Conservation (phyloP, 495 filamentous ascomycete species). For the Talaromyces nanjingensis region DNA sequence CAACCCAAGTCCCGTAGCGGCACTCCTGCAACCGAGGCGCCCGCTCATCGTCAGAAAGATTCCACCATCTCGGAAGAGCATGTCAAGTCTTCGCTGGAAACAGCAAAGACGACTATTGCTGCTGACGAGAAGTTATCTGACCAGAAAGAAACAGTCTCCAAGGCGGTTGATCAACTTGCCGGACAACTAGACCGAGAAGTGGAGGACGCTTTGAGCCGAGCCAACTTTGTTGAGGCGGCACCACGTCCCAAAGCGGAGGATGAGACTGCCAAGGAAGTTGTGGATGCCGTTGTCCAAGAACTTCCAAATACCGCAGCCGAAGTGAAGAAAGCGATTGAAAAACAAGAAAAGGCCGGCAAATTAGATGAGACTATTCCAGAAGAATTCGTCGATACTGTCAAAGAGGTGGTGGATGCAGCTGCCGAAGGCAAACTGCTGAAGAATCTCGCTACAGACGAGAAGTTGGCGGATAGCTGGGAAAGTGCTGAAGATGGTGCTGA, state of each 20-base stretch:
- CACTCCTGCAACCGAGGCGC: constrained; percentile 26
- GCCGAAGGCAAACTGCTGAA: constrained; percentile 36
- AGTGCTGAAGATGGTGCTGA: constrained; percentile 69
- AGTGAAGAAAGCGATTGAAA: constrained; percentile 25
- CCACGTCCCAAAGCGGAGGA: constrained; percentile 21
- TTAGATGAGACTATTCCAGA: constrained; percentile 18
- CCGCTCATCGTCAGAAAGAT: constrained; percentile 18
- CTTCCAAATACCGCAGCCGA: constrained; percentile 30
- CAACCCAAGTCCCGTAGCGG: constrained; percentile 33
- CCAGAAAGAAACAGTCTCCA: constrained; percentile 59
- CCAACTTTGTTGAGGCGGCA: constrained; percentile 24
- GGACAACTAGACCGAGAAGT: constrained; percentile 62
- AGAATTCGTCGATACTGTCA: constrained; percentile 40
- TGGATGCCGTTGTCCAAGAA: constrained; percentile 27
- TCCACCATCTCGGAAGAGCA: not conserved
- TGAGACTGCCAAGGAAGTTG: constrained; percentile 25
- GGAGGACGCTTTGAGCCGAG: constrained; percentile 55
- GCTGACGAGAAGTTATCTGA: constrained; percentile 13
- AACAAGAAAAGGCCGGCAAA: constrained; percentile 33
- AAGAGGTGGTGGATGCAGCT: constrained; percentile 49
- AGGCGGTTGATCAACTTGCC: constrained; percentile 63
- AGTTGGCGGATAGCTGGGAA: constrained; percentile 63
- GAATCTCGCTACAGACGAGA: constrained; percentile 46
- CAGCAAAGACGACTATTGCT: not conserved
- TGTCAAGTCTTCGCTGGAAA: not conserved